These are phyloP conservation scores for Endocalyx cinctus DNA, from an alignment of 2,329 filamentous ascomycete species.

Conservation along the genomic window DNA sequence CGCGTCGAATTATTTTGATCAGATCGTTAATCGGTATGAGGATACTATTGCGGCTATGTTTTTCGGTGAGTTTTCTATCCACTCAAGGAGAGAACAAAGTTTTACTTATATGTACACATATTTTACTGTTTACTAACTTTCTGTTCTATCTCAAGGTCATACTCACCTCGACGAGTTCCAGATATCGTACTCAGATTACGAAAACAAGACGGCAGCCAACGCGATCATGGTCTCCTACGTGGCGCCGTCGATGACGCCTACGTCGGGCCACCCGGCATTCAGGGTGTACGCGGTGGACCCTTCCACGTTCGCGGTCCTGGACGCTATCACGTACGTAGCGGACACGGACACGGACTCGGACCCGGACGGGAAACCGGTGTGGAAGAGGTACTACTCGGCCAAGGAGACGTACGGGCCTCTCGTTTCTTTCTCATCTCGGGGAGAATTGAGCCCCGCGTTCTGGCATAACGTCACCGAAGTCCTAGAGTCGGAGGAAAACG, in stretches of 20 bases:
- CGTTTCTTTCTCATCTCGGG: constrained; percentile 30
- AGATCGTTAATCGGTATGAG: constrained; percentile 49
- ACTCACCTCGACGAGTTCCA: constrained; percentile 55
- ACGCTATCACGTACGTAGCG: constrained; percentile 50
- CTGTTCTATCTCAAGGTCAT: constrained; percentile 34
- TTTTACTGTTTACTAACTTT: no score
- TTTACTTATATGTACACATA: neutral
- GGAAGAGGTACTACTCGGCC: constrained; percentile 53
- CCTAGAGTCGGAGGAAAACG: constrained; percentile 41
- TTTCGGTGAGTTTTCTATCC: constrained; percentile 32
- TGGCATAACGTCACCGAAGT: constrained; percentile 53
- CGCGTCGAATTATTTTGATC: constrained; percentile 47
- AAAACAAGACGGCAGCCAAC: constrained; percentile 32
- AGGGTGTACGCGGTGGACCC: constrained; percentile 56
- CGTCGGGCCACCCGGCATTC: constrained; percentile 51
- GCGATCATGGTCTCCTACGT: constrained; percentile 50
- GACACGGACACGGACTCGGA: constrained; percentile 43
- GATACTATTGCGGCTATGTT: constrained; percentile 52
- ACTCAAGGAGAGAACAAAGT: no score
- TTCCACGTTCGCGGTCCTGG: constrained; percentile 50
- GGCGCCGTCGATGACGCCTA: constrained; percentile 50
- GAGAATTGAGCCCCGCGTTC: constrained; percentile 51
- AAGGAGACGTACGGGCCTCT: constrained; percentile 47
- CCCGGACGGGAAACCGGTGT: constrained; percentile 41
- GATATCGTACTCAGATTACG: constrained; percentile 48